Evolutionary conservation across 2,329 filamentous ascomycete species (phyloP), one percentile per base, ranked within the genome.

Genomic region (Trichophyton mentagrophytes): DNA sequence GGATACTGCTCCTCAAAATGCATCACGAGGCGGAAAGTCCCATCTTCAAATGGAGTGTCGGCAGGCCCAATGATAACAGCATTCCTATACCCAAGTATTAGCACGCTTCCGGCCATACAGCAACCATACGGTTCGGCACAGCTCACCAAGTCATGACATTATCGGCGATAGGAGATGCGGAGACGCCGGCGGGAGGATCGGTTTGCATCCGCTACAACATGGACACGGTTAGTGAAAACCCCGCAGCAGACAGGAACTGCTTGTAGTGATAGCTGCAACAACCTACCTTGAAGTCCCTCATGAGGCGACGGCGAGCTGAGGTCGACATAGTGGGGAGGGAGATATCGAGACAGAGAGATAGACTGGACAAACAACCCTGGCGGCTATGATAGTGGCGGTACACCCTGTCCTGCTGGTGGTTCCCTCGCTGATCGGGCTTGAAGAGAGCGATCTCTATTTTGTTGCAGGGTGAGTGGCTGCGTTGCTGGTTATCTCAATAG

Each of bases 1-100:
- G 93, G 93, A 69, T 99, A 99, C 70, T 96, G 91, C 74, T 99
- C 93, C 72, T 97, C 93, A 68, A 99, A 99, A 72, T 96, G 90
- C 92, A 99, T 97, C 58, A 97, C 91, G 9, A 99, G 85, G 66
- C 92, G 83, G 74, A 99, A 99, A 22, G 93, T 99, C 64, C 93
- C 93, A 74, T 99, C 93, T 76, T 99, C 93, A 70, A 97, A 99
- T 0, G 93, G 92, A 1, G 93, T 99, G 70, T 99, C 93, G 63
- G 90, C 90, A 44, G 92, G 92, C 8, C 92, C 92, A 68, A 99
- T 97, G 64, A 99, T 99, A 65, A 97, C 92, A 60, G 92, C 92
- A 72, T 99, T 99, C 92, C 92, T 96, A 67, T 3, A 7, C 30
- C 22, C 11, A 3, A 22, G n/a, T 22, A 20, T 27, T 27, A 58